Percentiles rank a stretch among this genome's conserved stretches.
phyloP scores from a whole-genome alignment of 495 filamentous ascomycete species.

The Alectoria sarmentosa region DNA sequence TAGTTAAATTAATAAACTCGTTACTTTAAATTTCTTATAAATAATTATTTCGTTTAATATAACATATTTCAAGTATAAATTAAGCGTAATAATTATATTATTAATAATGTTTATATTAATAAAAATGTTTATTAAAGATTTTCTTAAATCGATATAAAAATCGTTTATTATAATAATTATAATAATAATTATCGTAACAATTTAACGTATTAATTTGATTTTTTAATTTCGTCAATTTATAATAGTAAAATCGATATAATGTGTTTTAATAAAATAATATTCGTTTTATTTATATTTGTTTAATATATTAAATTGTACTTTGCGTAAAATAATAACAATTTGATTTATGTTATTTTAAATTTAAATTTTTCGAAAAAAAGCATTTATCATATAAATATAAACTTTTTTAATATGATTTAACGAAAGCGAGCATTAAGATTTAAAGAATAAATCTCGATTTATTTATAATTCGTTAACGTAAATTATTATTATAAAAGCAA shows the following conservation, averaged over 20 bases:
- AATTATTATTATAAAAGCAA: background rate
- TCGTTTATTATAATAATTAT: background rate
- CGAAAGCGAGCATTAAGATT: background rate
- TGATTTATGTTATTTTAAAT: background rate
- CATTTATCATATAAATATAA: background rate
- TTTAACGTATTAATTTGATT: too few species aligned
- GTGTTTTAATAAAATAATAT: background rate
- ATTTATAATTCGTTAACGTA: too few species aligned
- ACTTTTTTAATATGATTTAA: background rate
- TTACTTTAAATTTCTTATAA: background rate
- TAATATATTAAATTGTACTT: background rate
- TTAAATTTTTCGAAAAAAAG: background rate
- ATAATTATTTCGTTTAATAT: background rate
- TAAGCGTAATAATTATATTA: background rate
- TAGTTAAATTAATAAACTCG: background rate
- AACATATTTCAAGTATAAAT: background rate
- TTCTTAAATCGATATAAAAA: background rate
- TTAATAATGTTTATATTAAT: too few species aligned
- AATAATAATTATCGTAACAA: background rate
- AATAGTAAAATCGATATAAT: too few species aligned
- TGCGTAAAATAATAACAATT: background rate
- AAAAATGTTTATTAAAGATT: background rate
- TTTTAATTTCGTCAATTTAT: too few species aligned
- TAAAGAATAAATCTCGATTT: conserved; percentile 8
- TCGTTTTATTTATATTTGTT: background rate